Evolutionary conservation across 2,329 filamentous ascomycete genomes (phyloP).

Genomic region (Xylariales sp.): DNA sequence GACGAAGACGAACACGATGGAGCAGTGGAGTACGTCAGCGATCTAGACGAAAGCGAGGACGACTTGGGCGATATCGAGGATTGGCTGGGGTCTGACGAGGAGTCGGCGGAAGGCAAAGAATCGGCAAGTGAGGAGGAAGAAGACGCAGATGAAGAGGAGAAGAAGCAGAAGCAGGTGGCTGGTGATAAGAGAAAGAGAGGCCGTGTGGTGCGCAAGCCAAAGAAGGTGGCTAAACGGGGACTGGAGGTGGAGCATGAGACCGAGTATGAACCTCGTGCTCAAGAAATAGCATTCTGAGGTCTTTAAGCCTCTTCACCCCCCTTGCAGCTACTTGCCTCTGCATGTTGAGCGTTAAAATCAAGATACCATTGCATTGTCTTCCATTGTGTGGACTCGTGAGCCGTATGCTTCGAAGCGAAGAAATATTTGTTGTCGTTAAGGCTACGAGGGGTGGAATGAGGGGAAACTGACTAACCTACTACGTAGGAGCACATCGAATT

Average conservation of each 20-base stretch:
- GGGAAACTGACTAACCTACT: too few relatives aligned
- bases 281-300: slow-evolving; percentile 26
- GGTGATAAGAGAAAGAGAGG: slow-evolving; percentile 44
- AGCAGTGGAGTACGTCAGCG: slow-evolving; percentile 88
- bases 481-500: too few relatives aligned
- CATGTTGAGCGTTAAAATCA: slow-evolving; percentile 9
- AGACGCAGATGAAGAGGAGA: slow-evolving; percentile 54
- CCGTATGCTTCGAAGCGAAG: too few relatives aligned
- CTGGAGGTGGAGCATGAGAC: slow-evolving; percentile 77
- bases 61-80: slow-evolving; percentile 81
- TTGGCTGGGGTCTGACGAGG: slow-evolving; percentile 75
- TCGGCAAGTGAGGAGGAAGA: slow-evolving; percentile 45
- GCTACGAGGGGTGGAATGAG: too few relatives aligned
- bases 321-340: slow-evolving; percentile 5
- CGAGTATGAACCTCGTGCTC: slow-evolving; percentile 41
- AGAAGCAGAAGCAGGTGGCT: slow-evolving; percentile 48
- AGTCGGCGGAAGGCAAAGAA: slow-evolving; percentile 53
- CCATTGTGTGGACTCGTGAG: too few relatives aligned
- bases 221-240: slow-evolving; percentile 53
- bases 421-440: too few relatives aligned
- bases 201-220: slow-evolving; percentile 39
- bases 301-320: neutral
- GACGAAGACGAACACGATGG: slow-evolving; percentile 60
- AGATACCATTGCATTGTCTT: too few relatives aligned
- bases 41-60: slow-evolving; percentile 79